phyloP scores from a whole-genome alignment of 495 filamentous ascomycete species.

The Penicillium waksmanii region DNA sequence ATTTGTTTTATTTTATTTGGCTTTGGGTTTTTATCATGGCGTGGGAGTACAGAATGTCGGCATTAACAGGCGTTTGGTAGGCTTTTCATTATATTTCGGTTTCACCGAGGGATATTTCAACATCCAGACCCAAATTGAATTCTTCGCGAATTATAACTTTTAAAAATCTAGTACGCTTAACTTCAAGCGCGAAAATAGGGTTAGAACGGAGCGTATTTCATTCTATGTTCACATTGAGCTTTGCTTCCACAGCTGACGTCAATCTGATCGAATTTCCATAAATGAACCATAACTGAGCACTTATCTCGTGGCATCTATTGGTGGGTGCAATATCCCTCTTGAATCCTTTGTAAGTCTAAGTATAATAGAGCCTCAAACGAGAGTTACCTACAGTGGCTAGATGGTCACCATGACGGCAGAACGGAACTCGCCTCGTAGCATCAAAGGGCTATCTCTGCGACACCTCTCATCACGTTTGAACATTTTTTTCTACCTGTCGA shows the following conservation, averaged over 20 bases:
- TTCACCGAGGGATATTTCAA: no score
- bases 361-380: not conserved
- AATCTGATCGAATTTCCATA: not conserved
- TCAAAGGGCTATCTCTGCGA: no score
- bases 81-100: not conserved
- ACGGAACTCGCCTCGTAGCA: not conserved
- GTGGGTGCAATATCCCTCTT: not conserved
- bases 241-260: not conserved
- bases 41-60: slow-evolving; percentile 15
- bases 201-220: no score
- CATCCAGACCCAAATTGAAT: no score
- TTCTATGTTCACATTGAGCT: not conserved
- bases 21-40: slow-evolving; percentile 16
- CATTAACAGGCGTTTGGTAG: slow-evolving; percentile 14
- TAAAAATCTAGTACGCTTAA: no score
- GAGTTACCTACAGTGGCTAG: not conserved
- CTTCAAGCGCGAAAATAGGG: no score
- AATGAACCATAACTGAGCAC: not conserved
- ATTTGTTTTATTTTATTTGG: slow-evolving; percentile 4
- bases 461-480: no score
- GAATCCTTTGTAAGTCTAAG: not conserved
- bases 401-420: slow-evolving; percentile 25
- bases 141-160: no score
- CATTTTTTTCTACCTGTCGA: no score
- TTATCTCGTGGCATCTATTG: not conserved